Evolutionary conservation across 352 stramenopile genomes (phyloP), one percentile per base, ranked within the genome.

Genomic region (Phytopythium vexans): DNA sequence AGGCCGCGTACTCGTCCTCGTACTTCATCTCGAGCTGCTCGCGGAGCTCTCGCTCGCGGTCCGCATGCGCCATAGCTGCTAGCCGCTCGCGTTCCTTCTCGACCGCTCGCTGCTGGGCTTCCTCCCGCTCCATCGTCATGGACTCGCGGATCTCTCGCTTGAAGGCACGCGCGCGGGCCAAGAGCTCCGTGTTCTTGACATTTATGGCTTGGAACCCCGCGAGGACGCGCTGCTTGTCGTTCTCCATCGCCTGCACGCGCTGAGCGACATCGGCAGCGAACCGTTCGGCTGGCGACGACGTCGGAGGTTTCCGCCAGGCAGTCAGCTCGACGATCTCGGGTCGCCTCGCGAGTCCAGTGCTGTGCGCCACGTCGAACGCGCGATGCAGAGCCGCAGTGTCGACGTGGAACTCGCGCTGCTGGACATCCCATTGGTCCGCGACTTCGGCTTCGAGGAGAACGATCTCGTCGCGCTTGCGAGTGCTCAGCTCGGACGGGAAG

Each of bases 11-110:
- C 49, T 88, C 73, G 42, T 91, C 77, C 52, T 91, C 75, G 58
- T 88, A 91, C 56, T 82, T 72, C 71, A 91, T 86, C 37, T 67
- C 62, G 45, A 81, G 62, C 33, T 53, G 59, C 60, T 91, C 80
- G 32, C 78, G 64, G 37, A 72, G 56, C 59, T 91, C 73, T 3
- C 67, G 72, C 31, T 72, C 64, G 5, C 64, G 49, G 36, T 86
- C 77, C 8, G 48, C 9, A 72, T 56, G 3, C 58, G 56, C 32
- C 58, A 52, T 38, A 68, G 58, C 42, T 79, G 62, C 64, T 35
- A 78, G 59, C 9, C 66, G 68, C 0, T 56, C 73, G 2, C 77
- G 67, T 53, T 87, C 73, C 11, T 41, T 41, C 44, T 89, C 82
- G 11, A 86, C 52, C 2, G 66, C 54, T 8, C 76, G 77, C 42